Conservation (phyloP, 805 yeast species). For the Yamadazyma nakazawae region DNA sequence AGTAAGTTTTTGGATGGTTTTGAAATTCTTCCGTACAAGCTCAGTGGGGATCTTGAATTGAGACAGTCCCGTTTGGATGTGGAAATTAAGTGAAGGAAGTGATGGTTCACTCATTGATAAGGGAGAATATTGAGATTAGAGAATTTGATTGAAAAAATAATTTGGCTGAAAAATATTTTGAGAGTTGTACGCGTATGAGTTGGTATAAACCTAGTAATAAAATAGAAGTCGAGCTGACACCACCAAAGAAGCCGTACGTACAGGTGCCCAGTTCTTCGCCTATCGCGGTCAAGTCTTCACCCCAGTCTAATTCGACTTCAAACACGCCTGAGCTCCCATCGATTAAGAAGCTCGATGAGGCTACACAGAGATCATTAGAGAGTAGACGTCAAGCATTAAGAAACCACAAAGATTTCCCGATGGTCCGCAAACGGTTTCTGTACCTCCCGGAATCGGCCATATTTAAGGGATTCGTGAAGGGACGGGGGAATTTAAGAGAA, state of each 20-base stretch:
- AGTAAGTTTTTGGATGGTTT: conserved; percentile 54
- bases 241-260: conserved; percentile 21
- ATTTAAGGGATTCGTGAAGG: conserved; percentile 41
- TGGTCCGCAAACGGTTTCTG: conserved; percentile 32
- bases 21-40: conserved; percentile 60
- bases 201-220: conserved; percentile 14
- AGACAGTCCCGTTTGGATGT: conserved; percentile 51
- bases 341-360: conserved; percentile 15
- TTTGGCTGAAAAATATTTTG: not conserved
- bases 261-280: conserved; percentile 45
- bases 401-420: conserved; percentile 37
- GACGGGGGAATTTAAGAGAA: conserved; percentile 40
- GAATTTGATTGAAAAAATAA: not conserved
- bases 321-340: conserved; percentile 11
- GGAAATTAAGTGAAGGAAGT: conserved; percentile 37
- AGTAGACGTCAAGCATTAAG: conserved; percentile 34
- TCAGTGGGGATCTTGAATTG: conserved; percentile 71
- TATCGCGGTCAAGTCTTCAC: conserved; percentile 27
- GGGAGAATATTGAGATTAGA: not conserved
- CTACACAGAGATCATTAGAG: conserved; percentile 28
- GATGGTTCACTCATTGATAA: conserved; percentile 34
- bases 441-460: conserved; percentile 41
- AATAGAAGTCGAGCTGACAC: conserved; percentile 18
- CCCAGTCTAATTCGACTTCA: conserved; percentile 9
- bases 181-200: conserved; percentile 8